phyloP scores from a whole-genome alignment of 2,329 filamentous ascomycete species.

The Pseudonectria buxi region DNA sequence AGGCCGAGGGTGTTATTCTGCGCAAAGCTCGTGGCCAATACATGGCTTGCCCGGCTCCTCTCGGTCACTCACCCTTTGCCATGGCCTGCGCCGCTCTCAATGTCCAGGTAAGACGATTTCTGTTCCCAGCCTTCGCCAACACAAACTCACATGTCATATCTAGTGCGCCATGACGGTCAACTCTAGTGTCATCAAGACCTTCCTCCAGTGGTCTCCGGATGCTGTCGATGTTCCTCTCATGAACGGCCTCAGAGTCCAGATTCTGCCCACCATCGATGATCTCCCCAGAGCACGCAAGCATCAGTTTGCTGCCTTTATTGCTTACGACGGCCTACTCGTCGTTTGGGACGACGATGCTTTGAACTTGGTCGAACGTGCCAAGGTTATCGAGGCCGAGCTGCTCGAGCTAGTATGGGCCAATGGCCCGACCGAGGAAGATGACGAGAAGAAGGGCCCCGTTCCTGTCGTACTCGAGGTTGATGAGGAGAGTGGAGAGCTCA shows the following conservation, averaged over 20 bases:
- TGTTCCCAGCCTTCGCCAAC: neutral
- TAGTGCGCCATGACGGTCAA: conserved; percentile 76
- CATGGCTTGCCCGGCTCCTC: conserved; percentile 62
- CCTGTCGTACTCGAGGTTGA: conserved; percentile 52
- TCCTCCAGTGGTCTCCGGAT: conserved; percentile 65
- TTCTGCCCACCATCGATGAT: conserved; percentile 65
- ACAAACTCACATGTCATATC: neutral
- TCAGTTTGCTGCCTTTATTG: conserved; percentile 74
- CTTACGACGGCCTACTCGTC: conserved; percentile 61
- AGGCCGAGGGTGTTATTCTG: conserved; percentile 65
- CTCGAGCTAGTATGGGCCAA: conserved; percentile 72
- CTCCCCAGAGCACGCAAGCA: conserved; percentile 66
- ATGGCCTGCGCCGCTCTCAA: conserved; percentile 62
- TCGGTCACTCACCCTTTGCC: conserved; percentile 57
- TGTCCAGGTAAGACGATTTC: conserved; percentile 48
- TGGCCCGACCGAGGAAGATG: conserved; percentile 47
- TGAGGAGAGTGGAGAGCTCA: conserved; percentile 62
- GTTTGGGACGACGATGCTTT: conserved; percentile 79
- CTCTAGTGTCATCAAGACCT: conserved; percentile 71
- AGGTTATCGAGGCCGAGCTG: conserved; percentile 66
- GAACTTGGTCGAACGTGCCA: conserved; percentile 62
- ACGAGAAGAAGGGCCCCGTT: conserved; percentile 43
- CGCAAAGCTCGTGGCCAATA: conserved; percentile 63
- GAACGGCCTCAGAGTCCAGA: conserved; percentile 71
- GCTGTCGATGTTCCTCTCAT: conserved; percentile 68